Evolutionary conservation across 441 rosid genomes (phyloP).

Genomic region (Omphalea diandra): DNA sequence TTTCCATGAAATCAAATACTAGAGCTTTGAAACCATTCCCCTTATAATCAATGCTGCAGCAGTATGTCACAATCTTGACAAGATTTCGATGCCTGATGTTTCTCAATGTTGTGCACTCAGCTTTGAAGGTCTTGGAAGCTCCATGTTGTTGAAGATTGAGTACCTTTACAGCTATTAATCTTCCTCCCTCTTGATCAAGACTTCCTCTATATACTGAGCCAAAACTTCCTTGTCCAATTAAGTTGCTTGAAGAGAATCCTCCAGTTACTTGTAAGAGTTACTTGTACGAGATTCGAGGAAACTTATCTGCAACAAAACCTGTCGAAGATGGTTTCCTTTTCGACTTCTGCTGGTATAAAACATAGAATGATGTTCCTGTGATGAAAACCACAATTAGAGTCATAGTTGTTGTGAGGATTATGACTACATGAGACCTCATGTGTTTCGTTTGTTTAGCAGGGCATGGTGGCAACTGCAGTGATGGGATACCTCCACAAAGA

Average conservation of each 20-base stretch:
- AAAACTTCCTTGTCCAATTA: conserved; percentile 22
- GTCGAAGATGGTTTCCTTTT: background rate
- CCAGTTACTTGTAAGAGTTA: conserved; percentile 12
- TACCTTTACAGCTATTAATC: background rate
- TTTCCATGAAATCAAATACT: no score
- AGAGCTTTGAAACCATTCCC: no score
- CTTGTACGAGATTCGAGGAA: background rate
- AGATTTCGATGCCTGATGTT: no score
- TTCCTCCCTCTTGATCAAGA: background rate
- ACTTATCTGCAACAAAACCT: no score
- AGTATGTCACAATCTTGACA: no score
- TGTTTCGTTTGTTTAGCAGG: no score
- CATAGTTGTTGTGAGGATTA: background rate
- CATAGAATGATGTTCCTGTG: background rate
- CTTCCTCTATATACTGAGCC: background rate
- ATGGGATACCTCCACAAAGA: conserved; percentile 25
- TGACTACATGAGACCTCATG: background rate
- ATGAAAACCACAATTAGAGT: background rate
- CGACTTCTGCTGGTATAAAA: no score
- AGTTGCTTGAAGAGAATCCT: conserved; percentile 21
- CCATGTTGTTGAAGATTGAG: background rate
- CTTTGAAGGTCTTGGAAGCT: background rate
- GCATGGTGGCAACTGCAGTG: conserved; percentile 13
- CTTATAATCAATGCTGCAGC: no score
- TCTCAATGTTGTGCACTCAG: background rate